Base-by-base conservation (phyloP, 352 stramenopile species). In the Pythium aquatile region DNA sequence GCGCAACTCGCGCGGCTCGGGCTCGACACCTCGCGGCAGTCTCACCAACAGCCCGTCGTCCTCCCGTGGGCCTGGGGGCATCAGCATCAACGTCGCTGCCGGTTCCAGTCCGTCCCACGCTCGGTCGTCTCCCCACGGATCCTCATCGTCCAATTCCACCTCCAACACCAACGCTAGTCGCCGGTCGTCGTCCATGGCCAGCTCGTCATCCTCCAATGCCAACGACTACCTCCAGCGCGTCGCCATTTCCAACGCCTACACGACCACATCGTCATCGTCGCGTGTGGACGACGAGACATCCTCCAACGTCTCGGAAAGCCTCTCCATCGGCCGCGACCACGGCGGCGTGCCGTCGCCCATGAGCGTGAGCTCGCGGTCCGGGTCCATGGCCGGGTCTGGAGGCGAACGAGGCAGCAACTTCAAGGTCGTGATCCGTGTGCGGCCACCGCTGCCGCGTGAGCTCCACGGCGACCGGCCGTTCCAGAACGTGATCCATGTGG, bases 351-450 rank as follows among this genome's bases (percentile, higher is more conserved):
- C 76, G 2, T 87, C 80, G 1, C 80, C 76, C 17, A 66, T 75
- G 39, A 74, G 70, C 29, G 63, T 76, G 28, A 60, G 63, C 57
- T 76, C 65, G 6, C 65, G 59, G 10, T 72, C 60, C 1, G 60
- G 65, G 20, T 72, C 65, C 10, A 57, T 68, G 37, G 7, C 53
- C 5, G 54, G 59, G 2, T 24, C 32, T 10, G 39, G 51, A 7
- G 39, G 51, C 42, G 59, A 67, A 29, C 81, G 83, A 9, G 83
- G 83, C 2, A 87, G 79, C 60, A 96, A 96, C 72, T 96, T 97
- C 68, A 96, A 96, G 57, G 92, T 98, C 48, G 92, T 97, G n/a
- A 96, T 98, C 61, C 84, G 92, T 49, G 88, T 97, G 28, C 85
- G 92, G 1, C 92, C 92, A 1, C 91, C 91, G 2, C 66, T 98